Evolutionary conservation across 1,139 yeast species (phyloP).

Genomic region (Wickerhamomyces sp.): DNA sequence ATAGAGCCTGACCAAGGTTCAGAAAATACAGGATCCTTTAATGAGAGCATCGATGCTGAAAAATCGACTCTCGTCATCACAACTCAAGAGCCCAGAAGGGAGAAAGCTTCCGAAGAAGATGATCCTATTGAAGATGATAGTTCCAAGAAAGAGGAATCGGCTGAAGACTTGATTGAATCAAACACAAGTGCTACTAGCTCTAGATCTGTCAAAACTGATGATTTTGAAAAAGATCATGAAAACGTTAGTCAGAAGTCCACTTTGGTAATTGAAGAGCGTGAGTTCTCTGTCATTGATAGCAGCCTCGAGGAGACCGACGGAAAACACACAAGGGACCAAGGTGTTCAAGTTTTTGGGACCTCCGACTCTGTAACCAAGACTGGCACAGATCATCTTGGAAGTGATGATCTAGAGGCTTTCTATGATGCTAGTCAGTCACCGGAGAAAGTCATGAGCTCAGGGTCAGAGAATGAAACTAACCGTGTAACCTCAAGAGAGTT

Average conservation of each 20-base stretch:
- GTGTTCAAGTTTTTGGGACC: neutral
- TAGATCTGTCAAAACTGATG: too few species aligned
- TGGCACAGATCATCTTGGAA: neutral
- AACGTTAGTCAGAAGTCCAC: neutral
- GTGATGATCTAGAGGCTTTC: neutral
- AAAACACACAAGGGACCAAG: neutral
- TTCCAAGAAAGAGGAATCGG: neutral
- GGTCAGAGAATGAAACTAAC: neutral
- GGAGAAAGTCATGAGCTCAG: neutral
- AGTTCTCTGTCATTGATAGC: neutral
- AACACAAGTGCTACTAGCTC: too few species aligned
- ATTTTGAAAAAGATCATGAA: neutral
- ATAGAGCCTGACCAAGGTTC: too few species aligned
- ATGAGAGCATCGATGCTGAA: too few species aligned
- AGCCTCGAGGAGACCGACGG: neutral
- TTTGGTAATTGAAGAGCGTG: neutral
- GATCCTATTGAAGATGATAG: neutral
- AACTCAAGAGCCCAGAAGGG: too few species aligned
- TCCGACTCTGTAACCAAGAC: neutral
- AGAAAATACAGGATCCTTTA: neutral
- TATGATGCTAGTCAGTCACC: neutral
- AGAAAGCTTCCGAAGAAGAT: neutral
- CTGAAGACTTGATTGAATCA: too few species aligned
- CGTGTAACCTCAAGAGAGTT: neutral
- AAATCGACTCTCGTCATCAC: too few species aligned